Evolutionary conservation across 371 early-diverging fungal genomes (phyloP).

Genomic region (Mortierella sp.): DNA sequence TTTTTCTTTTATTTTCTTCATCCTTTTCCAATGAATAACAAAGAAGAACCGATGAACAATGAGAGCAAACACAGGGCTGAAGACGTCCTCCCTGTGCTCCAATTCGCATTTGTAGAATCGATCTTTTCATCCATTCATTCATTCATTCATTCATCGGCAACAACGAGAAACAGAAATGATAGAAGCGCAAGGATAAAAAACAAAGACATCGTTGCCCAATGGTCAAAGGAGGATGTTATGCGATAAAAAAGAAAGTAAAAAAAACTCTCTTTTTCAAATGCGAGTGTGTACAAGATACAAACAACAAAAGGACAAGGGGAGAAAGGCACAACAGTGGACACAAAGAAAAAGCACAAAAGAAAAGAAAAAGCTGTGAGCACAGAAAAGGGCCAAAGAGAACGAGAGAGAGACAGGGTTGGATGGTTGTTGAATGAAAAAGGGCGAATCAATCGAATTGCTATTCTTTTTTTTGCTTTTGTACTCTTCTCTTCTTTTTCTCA

Average conservation of each 20-base stretch:
- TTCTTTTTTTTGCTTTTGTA: background rate
- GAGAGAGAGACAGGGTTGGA: too few relatives aligned
- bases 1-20: too few relatives aligned
- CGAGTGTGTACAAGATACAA: background rate
- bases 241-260: background rate
- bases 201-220: background rate
- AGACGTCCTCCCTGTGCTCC: background rate
- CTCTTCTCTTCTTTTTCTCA: background rate
- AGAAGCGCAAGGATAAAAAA: background rate
- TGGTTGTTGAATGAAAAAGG: background rate
- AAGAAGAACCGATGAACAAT: background rate
- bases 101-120: background rate
- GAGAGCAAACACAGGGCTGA: background rate
- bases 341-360: background rate
- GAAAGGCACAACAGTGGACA: conserved; percentile 1
- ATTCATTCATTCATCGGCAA: background rate
- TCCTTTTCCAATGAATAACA: too few relatives aligned
- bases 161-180: background rate
- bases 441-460: background rate
- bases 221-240: background rate
- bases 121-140: background rate
- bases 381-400: background rate
- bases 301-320: conserved; percentile 1
- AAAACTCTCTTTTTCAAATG: background rate
- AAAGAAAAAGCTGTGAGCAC: conserved; percentile 5